Conservation (phyloP, 495 filamentous ascomycete genomes). For the Hypoxylon fragiforme region DNA sequence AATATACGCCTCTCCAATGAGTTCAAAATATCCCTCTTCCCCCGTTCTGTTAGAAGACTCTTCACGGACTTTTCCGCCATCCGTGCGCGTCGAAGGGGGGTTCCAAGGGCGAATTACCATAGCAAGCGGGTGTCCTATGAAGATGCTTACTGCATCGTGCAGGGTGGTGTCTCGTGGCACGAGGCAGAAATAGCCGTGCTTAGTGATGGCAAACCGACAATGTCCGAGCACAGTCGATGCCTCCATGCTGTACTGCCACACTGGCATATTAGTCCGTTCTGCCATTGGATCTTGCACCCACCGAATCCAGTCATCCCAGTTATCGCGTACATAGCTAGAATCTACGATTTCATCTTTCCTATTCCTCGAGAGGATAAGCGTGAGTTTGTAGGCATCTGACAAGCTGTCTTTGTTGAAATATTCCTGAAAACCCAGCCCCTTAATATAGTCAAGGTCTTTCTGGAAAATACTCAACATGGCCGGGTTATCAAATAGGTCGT, state of each 20-base stretch:
- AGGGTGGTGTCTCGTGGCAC: constrained; percentile 17
- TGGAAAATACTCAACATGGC: constrained; percentile 2
- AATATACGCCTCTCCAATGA: constrained; percentile 32
- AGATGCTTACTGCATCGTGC: constrained; percentile 24
- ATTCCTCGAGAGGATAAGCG: constrained; percentile 14
- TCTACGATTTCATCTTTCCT: constrained; percentile 10
- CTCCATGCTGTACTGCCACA: constrained; percentile 14
- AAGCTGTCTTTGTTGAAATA: constrained; percentile 16
- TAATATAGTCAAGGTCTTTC: constrained; percentile 10
- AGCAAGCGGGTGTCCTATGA: constrained; percentile 11
- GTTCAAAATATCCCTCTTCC: constrained; percentile 14
- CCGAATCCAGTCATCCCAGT: constrained; percentile 16
- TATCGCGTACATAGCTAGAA: constrained; percentile 2
- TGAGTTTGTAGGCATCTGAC: constrained; percentile 20
- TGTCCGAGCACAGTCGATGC: constrained; percentile 3
- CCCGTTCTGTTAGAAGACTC: background rate
- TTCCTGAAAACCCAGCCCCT: background rate
- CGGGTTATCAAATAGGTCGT: constrained; percentile 8
- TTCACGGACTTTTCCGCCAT: background rate
- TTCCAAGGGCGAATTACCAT: constrained; percentile 18
- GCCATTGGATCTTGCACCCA: constrained; percentile 11
- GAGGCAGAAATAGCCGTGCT: constrained; percentile 29
- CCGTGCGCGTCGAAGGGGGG: background rate
- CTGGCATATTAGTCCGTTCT: constrained; percentile 1
- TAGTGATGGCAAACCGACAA: constrained; percentile 29